phyloP scores from a whole-genome alignment of 176 grass and related monocot species.

The Neostapfia colusana region DNA sequence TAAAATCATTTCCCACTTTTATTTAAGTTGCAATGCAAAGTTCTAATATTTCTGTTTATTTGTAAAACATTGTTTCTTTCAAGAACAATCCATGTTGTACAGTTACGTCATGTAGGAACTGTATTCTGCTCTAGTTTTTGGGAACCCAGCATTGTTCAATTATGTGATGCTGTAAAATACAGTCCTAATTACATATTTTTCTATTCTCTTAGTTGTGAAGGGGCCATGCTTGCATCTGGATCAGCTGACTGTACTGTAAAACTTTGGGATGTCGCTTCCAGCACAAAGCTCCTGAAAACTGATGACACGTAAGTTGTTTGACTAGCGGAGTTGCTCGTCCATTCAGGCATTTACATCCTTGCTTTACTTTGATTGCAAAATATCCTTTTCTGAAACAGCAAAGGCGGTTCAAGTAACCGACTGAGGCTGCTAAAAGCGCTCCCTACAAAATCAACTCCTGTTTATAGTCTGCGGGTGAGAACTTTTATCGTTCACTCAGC shows the following conservation, averaged over 20 bases:
- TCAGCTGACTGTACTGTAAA: constrained; percentile 90
- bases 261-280: constrained; percentile 90
- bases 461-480: constrained; percentile 76
- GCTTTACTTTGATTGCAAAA: constrained; percentile 10
- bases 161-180: not conserved
- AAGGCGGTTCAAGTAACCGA: constrained; percentile 58
- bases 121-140: constrained; percentile 6
- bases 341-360: not conserved
- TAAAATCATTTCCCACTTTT: no score
- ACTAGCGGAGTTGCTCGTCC: not conserved
- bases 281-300: constrained; percentile 69
- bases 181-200: not conserved
- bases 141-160: not conserved
- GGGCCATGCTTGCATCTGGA: constrained; percentile 91
- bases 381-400: constrained; percentile 49
- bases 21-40: no score
- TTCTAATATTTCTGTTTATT: no score
- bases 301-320: constrained; percentile 64
- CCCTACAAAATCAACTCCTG: constrained; percentile 88
- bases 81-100: not conserved
- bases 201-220: constrained; percentile 67
- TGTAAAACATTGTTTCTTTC: no score
- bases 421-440: constrained; percentile 80
- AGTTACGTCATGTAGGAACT: not conserved
- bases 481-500: constrained; percentile 19